phyloP scores from a whole-genome alignment of 495 filamentous ascomycete species.

The Penicillium desertorum region DNA sequence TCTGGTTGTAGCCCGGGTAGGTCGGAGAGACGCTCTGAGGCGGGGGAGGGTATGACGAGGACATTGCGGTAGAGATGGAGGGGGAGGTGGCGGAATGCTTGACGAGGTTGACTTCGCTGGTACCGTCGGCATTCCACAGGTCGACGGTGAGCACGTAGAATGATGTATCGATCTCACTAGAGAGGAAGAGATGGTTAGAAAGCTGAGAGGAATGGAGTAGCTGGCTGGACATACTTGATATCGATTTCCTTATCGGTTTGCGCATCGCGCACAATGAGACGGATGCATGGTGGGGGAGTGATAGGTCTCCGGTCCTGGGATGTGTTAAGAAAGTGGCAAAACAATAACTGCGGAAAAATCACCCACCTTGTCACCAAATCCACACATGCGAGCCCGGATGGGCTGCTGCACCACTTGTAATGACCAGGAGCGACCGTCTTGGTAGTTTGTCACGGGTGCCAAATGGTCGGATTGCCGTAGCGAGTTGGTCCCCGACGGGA shows the following conservation, averaged over 20 bases:
- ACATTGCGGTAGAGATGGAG: constrained; percentile 82
- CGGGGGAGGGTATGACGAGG: constrained; percentile 70
- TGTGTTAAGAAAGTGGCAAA: constrained; percentile 6
- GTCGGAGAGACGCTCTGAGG: constrained; percentile 44
- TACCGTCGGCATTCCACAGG: constrained; percentile 80
- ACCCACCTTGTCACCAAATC: constrained; percentile 93
- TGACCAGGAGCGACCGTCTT: constrained; percentile 57
- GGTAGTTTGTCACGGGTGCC: constrained; percentile 38
- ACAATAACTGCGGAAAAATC: background rate
- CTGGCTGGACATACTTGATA: constrained; percentile 63
- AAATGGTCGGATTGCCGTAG: constrained; percentile 39
- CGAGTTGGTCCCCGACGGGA: constrained; percentile 38
- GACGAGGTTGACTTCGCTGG: constrained; percentile 91
- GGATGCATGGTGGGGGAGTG: constrained; percentile 90
- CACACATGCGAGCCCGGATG: constrained; percentile 94
- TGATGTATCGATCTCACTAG: constrained; percentile 74
- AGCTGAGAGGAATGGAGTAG: background rate
- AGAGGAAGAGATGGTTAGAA: constrained; percentile 9
- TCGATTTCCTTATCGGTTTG: constrained; percentile 83
- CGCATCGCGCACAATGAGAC: constrained; percentile 77
- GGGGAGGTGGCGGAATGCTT: constrained; percentile 83
- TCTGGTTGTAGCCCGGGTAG: constrained; percentile 38
- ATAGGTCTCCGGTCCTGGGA: constrained; percentile 88
- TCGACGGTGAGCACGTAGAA: constrained; percentile 94
- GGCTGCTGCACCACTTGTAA: constrained; percentile 90